phyloP scores from a whole-genome alignment of 345 rosid species.

The Salix purpurea region DNA sequence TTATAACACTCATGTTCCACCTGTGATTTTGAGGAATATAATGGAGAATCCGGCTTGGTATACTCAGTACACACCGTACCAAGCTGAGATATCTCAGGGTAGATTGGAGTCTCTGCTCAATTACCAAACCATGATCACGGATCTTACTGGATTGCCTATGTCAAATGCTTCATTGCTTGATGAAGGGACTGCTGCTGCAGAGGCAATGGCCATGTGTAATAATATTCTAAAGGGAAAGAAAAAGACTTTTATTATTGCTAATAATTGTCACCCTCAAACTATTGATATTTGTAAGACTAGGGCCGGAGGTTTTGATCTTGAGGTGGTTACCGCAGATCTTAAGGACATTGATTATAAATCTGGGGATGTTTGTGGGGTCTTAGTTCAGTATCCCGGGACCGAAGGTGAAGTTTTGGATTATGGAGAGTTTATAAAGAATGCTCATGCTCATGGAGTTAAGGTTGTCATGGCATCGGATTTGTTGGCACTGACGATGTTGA shows the following conservation, averaged over 20 bases:
- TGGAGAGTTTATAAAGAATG: conserved; percentile 75
- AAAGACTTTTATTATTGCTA: conserved; percentile 84
- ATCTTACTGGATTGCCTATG: conserved; percentile 92
- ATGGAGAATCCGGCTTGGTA: conserved; percentile 99
- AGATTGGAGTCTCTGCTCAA: conserved; percentile 84
- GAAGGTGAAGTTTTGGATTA: conserved; percentile 91
- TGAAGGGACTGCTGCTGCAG: conserved; percentile 98
- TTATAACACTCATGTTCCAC: conserved; percentile 77
- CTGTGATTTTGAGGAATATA: conserved; percentile 89
- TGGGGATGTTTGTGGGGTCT: conserved; percentile 91
- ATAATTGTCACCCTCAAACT: conserved; percentile 88
- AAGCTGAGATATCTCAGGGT: conserved; percentile 96
- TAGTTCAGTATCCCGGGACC: conserved; percentile 96
- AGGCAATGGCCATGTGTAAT: conserved; percentile 99
- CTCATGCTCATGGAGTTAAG: conserved; percentile 91
- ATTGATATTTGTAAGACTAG: conserved; percentile 89
- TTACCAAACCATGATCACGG: conserved; percentile 82
- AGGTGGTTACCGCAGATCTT: conserved; percentile 66
- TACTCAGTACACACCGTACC: conserved; percentile 95
- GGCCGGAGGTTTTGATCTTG: conserved; percentile 81
- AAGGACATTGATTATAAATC: conserved; percentile 70
- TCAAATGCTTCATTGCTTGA: conserved; percentile 91
- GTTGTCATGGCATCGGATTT: conserved; percentile 94
- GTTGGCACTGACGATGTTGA: conserved; percentile 87
- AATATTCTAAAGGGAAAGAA: conserved; percentile 81